Conservation (phyloP, 1,284 basidiomycete genomes). For the Irpex sp. region DNA sequence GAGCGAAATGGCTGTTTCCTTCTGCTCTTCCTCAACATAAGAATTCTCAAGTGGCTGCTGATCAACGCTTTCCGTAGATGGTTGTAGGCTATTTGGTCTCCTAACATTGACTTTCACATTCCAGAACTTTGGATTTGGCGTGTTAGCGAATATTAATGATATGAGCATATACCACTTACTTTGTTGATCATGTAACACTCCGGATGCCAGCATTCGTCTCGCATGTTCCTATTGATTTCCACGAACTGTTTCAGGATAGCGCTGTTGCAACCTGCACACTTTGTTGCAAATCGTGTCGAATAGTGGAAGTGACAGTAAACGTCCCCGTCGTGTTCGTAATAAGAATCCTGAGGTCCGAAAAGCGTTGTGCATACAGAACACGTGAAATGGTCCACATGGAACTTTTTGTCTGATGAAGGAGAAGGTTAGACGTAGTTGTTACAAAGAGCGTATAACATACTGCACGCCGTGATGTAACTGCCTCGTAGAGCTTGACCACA, state of each 20-base stretch:
- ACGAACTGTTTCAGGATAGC: slow-evolving; percentile 99
- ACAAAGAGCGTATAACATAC: slow-evolving; percentile 49
- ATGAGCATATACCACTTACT: slow-evolving; percentile 40
- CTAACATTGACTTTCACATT: slow-evolving; percentile 94
- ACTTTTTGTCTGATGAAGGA: slow-evolving; percentile 81
- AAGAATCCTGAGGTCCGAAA: slow-evolving; percentile 97
- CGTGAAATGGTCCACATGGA: slow-evolving; percentile 99
- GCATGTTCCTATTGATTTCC: slow-evolving; percentile 97
- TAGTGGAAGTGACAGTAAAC: slow-evolving; percentile 99
- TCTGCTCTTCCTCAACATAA: slow-evolving; percentile 72
- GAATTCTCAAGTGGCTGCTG: slow-evolving; percentile 39
- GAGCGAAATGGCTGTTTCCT: slow-evolving; percentile 80
- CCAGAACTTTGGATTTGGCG: slow-evolving; percentile 76
- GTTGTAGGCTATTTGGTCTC: slow-evolving; percentile 59
- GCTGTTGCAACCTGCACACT: slow-evolving; percentile 95
- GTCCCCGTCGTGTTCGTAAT: slow-evolving; percentile 96
- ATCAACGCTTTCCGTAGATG: slow-evolving; percentile 32
- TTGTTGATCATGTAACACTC: slow-evolving; percentile 99
- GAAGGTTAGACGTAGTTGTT: not conserved
- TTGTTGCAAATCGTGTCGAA: slow-evolving; percentile 96
- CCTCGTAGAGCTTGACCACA: slow-evolving; percentile 93
- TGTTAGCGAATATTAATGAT: slow-evolving; percentile 10
- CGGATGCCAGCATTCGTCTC: slow-evolving; percentile 99
- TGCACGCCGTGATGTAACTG: slow-evolving; percentile 99
- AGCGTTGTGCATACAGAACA: slow-evolving; percentile 95